Conservation (phyloP, 176 grass and related monocot species). For the Lolium perenne region DNA sequence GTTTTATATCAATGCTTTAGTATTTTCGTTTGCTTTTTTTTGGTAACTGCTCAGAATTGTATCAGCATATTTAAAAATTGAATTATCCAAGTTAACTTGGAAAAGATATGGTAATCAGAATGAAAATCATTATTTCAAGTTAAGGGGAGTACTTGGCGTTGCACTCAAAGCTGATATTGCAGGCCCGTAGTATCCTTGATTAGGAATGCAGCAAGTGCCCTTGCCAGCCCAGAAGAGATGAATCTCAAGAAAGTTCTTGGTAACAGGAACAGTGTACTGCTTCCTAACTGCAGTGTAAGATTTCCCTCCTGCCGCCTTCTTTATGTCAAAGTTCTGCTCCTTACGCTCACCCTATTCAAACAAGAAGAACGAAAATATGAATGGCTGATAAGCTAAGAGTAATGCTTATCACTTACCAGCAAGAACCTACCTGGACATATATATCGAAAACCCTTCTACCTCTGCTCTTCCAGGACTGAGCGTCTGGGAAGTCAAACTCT, state of each 20-base stretch:
- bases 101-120: neutral
- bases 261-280: conserved; percentile 56
- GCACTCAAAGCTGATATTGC: conserved; percentile 82
- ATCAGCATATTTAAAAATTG: too few relatives aligned
- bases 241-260: conserved; percentile 87
- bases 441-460: conserved; percentile 95
- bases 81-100: neutral
- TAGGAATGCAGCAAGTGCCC: conserved; percentile 87
- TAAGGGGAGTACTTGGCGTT: conserved; percentile 57
- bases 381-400: too few relatives aligned
- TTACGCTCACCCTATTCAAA: conserved; percentile 56
- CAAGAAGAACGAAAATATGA: neutral
- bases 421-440: conserved; percentile 73
- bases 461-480: conserved; percentile 48
- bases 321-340: conserved; percentile 86
- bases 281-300: conserved; percentile 69
- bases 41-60: too few relatives aligned
- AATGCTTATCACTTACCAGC: neutral
- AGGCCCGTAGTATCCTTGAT: conserved; percentile 77
- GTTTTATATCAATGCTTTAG: neutral
- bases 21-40: conserved; percentile 7
- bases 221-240: conserved; percentile 99
- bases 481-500: conserved; percentile 56
- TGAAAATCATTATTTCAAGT: neutral
- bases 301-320: conserved; percentile 58